phyloP scores from a whole-genome alignment of 352 stramenopile genomes.

The Globisporangium irregulare region DNA sequence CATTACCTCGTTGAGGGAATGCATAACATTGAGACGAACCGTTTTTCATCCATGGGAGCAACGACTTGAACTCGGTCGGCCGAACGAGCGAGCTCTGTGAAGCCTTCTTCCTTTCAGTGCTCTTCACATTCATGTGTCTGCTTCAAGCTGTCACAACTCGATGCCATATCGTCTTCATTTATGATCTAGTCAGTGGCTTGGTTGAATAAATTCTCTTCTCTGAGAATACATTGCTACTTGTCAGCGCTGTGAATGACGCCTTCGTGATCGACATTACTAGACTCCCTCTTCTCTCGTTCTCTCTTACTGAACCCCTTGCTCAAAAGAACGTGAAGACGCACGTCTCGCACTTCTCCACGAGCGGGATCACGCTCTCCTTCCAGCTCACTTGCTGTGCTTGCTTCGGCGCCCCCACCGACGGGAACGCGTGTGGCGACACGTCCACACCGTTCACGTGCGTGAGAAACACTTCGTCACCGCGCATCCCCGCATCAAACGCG shows the following conservation, averaged over 20 bases:
- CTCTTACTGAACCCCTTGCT: background rate
- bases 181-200: too few relatives aligned
- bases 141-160: too few relatives aligned
- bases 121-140: too few relatives aligned
- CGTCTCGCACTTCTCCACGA: constrained; percentile 71
- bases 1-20: background rate
- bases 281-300: background rate
- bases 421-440: constrained; percentile 70
- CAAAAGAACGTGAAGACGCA: constrained; percentile 83
- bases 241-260: too few relatives aligned
- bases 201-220: too few relatives aligned
- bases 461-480: constrained; percentile 69
- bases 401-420: constrained; percentile 36
- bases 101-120: too few relatives aligned
- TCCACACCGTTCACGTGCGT: constrained; percentile 80
- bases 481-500: constrained; percentile 72
- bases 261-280: background rate
- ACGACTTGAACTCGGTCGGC: too few relatives aligned
- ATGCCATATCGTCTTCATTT: too few relatives aligned
- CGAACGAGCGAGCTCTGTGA: too few relatives aligned
- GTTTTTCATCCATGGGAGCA: background rate
- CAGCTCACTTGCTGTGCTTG: constrained; percentile 42
- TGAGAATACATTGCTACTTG: too few relatives aligned
- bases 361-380: constrained; percentile 72
- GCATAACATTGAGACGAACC: background rate